Evolutionary conservation across 306 rosid genomes (phyloP), one percentile per base, ranked within the genome.

Genomic region (Ormosia semicastrata): DNA sequence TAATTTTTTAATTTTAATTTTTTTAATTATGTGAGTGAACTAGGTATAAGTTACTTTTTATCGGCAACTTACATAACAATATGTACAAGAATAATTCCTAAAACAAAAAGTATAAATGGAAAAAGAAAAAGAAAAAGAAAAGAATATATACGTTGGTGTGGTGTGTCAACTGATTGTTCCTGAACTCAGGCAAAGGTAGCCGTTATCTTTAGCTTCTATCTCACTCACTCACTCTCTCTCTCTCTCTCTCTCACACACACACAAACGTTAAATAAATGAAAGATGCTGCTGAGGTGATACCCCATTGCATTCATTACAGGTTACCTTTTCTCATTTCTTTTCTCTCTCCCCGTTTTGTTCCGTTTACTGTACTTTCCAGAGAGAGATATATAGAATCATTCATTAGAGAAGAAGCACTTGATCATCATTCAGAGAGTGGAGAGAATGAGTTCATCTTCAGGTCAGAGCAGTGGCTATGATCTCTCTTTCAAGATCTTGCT

Each of bases 401-500:
- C 62, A 73, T 78, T 74, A 4, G 52, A 68, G 60, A 86, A 79
- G 81, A 86, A 79, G 81, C 77, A 86, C 62, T 68, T 84, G 76
- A 76, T 87, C 86, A 83, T 39, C 39, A 82, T 56, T 75, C 32
- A 77, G 37, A 66, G 6, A 77, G 67, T 29, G 36, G 5, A 71
- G 15, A 63, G 14, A 82, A 92, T 92, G 99, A 90, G 94, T 83
- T 95, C 97, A 36, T 91, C 94, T 78, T 91, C 98, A 17, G 99
- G 89, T 71, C 97, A 93, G 80, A 86, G 80, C 69, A 88, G 89
- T 76, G 85, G 58, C 86, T 93, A 87, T 88, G 99, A 93, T 92
- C 91, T 95, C 79, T 93, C 99, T 4, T 92, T 92, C 88, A 95
- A 95, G 97, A 87, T 95, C 92, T 86, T 95, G 89, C 57, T 95